Evolutionary conservation across 176 grass and related monocot genomes (phyloP).

Genomic region (Metroxylon sagu): DNA sequence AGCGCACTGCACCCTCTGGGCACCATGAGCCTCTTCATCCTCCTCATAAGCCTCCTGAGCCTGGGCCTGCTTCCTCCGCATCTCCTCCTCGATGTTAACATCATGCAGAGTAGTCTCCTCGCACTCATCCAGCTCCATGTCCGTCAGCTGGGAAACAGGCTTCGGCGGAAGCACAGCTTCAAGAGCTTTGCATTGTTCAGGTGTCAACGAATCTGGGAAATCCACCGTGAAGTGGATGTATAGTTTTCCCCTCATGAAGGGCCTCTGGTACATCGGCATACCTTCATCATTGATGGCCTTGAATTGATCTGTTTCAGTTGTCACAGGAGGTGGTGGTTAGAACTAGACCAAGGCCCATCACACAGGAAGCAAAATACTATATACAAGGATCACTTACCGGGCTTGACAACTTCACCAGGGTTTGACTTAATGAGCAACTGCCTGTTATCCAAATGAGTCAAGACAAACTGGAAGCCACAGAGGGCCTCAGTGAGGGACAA

Average conservation of each 20-base stretch:
- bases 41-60: slow-evolving; percentile 80
- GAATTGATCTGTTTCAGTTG: slow-evolving; percentile 51
- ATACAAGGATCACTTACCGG: slow-evolving; percentile 35
- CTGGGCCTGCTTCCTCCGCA: slow-evolving; percentile 67
- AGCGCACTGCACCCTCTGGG: background rate
- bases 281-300: slow-evolving; percentile 95
- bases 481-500: slow-evolving; percentile 82
- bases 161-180: slow-evolving; percentile 69
- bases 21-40: slow-evolving; percentile 38
- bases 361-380: too few relatives aligned
- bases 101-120: slow-evolving; percentile 91
- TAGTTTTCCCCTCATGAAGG: slow-evolving; percentile 95
- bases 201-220: slow-evolving; percentile 59
- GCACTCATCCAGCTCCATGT: slow-evolving; percentile 91
- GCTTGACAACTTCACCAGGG: slow-evolving; percentile 83
- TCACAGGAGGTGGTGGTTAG: background rate
- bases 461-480: slow-evolving; percentile 84
- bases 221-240: slow-evolving; percentile 92
- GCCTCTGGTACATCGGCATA: slow-evolving; percentile 81
- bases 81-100: slow-evolving; percentile 93
- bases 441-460: slow-evolving; percentile 93
- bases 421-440: slow-evolving; percentile 81
- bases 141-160: slow-evolving; percentile 45
- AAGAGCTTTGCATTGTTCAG: slow-evolving; percentile 70
- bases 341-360: background rate